Conservation (phyloP, 2,329 filamentous ascomycete species). For the Diaporthe citrichinensis region DNA sequence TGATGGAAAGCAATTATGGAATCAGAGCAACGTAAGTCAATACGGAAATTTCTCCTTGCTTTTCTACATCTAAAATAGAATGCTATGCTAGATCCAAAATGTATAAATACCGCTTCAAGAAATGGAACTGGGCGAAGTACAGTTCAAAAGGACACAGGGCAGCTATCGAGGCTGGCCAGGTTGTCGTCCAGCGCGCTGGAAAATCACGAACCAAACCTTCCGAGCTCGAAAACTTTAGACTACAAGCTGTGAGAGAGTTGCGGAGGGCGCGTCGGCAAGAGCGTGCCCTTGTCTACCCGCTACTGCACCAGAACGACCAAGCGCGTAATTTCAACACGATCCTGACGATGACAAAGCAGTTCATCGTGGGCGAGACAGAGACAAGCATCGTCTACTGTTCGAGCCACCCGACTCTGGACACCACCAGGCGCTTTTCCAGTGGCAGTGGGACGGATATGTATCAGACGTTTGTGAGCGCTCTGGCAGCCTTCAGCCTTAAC, state of each 20-base stretch:
- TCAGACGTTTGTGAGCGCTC: background rate
- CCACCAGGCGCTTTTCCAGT: background rate
- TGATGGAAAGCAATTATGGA: background rate
- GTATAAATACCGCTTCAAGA: constrained; percentile 1
- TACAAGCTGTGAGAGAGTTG: background rate
- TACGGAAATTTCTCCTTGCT: too few relatives aligned
- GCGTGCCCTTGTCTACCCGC: background rate
- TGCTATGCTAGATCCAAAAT: background rate
- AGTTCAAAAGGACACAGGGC: background rate
- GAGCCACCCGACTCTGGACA: background rate
- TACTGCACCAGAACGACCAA: background rate
- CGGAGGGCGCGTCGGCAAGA: background rate
- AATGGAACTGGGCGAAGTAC: background rate
- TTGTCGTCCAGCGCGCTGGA: background rate
- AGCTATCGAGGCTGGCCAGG: background rate
- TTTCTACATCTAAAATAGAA: background rate
- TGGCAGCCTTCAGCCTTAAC: background rate
- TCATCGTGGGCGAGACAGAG: background rate
- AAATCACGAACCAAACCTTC: background rate
- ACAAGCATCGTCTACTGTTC: background rate
- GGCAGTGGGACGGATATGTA: background rate
- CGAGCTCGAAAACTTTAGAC: background rate
- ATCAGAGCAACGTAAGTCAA: background rate
- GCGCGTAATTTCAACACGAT: background rate
- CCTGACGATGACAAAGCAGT: background rate